Evolutionary conservation across 1,284 basidiomycete species (phyloP), one percentile per base, ranked within the genome.

Genomic region (Schizophyllum amplum): DNA sequence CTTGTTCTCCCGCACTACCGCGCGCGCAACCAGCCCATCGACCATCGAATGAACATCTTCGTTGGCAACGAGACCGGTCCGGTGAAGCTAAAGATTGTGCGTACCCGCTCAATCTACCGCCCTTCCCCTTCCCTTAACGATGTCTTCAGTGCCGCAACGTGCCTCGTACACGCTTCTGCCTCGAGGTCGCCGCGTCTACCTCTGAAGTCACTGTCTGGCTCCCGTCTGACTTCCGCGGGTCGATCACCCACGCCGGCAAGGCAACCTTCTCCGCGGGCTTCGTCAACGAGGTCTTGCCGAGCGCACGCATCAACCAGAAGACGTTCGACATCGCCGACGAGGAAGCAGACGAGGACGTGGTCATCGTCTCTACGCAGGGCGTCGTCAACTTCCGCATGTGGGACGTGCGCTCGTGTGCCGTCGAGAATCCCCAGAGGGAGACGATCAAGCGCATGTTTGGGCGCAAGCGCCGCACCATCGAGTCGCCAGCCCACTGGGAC

Each of bases 1-100:
- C 78, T 90, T 54, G 77, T 81, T 24, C 74, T 90, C 55, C 87
- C 87, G 1, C 87, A 90, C 64, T 88, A 87, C 65, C 85, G 87
- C 48, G 86, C 87, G 20, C 78, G 81, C 47, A 74, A 81, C 61
- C 86, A 90, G 63, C 87, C 87, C 0, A 68, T 84, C 42, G 77
- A 82, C 52, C 81, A 88, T 67, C 82, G 84, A 42, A 74, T 90
- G 72, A 76, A 76, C 64, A 86, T 89, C 81, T 81, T 80, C 65
- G 67, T 88, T 57, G 75, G 75, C 51, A 78, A 75, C 58, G 72
- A 80, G 15, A 66, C 70, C 3, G 73, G 73, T 21, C 76, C 81
- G 2, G 75, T 87, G 56, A 87, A 84, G 68, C 71, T 86, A 51
- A 87, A 85, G 81, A 74, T 90, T 46, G 87, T 90, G 61, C 66